A percentile compares a stretch with the other conserved stretches of the same genome.
These are phyloP conservation scores for Mallotus japonicus DNA, from an alignment of 441 rosid species.

Conservation along the genomic window DNA sequence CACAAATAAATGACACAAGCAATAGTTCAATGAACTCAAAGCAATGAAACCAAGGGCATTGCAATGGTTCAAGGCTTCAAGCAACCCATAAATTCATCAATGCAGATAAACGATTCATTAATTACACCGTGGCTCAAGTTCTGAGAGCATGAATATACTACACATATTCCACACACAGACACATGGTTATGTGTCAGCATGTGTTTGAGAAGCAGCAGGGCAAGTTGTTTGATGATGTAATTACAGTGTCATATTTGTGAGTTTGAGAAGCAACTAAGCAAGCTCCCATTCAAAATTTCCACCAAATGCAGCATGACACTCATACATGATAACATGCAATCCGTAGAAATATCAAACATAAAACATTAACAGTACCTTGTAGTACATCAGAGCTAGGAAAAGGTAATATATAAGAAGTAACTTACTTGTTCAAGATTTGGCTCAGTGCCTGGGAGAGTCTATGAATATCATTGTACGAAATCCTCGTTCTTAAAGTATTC, in stretches of 20 bases:
- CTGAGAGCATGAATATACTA: neutral
- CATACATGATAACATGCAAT: neutral
- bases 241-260: neutral
- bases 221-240: neutral
- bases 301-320: neutral
- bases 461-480: conserved; percentile 49
- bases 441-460: conserved; percentile 46
- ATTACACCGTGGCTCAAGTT: neutral
- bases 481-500: conserved; percentile 34
- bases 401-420: neutral
- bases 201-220: neutral
- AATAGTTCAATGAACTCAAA: conserved; percentile 3
- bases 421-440: conserved; percentile 74
- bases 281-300: neutral
- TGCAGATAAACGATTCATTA: neutral
- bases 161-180: neutral
- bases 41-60: neutral
- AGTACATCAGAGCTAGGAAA: neutral
- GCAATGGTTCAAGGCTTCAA: neutral
- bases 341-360: neutral
- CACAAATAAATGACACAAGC: neutral
- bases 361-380: neutral
- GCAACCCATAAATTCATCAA: conserved; percentile 2
- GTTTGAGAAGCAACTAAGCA: neutral
- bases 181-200: neutral